Evolutionary conservation across 169 alveolate genomes (phyloP).

Genomic region (Plasmodium chabaudi): DNA sequence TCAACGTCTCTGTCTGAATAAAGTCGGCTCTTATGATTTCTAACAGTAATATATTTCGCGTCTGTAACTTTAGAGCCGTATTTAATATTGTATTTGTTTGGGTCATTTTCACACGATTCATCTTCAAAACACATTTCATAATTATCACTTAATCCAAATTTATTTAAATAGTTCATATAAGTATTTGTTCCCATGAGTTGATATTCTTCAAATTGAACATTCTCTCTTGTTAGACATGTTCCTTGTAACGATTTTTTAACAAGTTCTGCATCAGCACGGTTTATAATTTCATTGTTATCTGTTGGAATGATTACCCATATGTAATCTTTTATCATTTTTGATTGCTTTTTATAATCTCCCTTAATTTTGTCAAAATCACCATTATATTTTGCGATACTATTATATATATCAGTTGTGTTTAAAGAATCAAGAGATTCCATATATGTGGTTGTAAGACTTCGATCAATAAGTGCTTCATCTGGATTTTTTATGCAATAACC

Average conservation of each 20-base stretch:
- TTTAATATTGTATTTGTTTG: conserved; percentile 8
- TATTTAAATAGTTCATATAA: conserved; percentile 2
- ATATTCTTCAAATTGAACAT: not conserved
- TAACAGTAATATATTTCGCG: not conserved
- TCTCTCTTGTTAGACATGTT: conserved; percentile 18
- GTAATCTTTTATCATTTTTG: conserved; percentile 6
- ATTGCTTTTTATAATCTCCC: not conserved
- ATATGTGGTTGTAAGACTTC: not conserved
- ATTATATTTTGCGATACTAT: conserved; percentile 4
- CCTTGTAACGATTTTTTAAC: conserved; percentile 2
- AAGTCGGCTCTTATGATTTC: not conserved
- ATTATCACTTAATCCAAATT: not conserved
- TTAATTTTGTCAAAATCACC: conserved; percentile 12
- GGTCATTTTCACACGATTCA: conserved; percentile 2
- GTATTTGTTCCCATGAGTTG: conserved; percentile 11
- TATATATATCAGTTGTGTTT: conserved; percentile 3
- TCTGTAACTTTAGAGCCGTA: conserved; percentile 9
- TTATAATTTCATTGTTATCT: not conserved
- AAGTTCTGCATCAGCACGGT: not conserved
- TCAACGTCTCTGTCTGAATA: not conserved
- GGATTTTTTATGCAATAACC: conserved; percentile 33
- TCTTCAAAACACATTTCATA: conserved; percentile 26
- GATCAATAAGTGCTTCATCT: conserved; percentile 2
- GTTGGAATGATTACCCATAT: conserved; percentile 33
- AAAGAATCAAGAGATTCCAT: conserved; percentile 1